Conservation (phyloP, 805 yeast species). For the Kuraishia ogatae region DNA sequence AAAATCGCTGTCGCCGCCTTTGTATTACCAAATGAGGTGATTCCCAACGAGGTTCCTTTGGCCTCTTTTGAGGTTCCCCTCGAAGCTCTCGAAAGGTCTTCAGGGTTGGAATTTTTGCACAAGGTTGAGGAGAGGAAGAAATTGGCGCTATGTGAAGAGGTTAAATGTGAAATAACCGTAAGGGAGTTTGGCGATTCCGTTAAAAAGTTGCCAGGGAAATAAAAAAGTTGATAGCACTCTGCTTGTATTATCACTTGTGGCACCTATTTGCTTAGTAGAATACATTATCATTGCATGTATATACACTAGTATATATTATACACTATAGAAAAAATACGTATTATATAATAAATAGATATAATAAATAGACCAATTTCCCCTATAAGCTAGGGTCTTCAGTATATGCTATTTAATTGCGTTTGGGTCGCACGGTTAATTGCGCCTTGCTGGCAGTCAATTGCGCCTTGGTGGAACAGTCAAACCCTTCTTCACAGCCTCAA, state of each 20-base stretch:
- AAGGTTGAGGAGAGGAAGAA: slow-evolving; percentile 49
- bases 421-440: too few relatives aligned
- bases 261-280: too few relatives aligned
- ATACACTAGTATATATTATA: too few relatives aligned
- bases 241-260: too few relatives aligned
- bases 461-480: slow-evolving; percentile 11
- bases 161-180: slow-evolving; percentile 69
- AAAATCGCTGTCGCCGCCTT: slow-evolving; percentile 80
- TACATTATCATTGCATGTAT: too few relatives aligned
- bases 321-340: too few relatives aligned
- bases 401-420: too few relatives aligned
- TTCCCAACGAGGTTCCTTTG: slow-evolving; percentile 63
- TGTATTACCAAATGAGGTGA: slow-evolving; percentile 83
- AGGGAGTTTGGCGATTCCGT: slow-evolving; percentile 60
- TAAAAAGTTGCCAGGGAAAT: slow-evolving; percentile 12
- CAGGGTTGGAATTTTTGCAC: slow-evolving; percentile 77
- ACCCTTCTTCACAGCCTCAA: slow-evolving; percentile 28
- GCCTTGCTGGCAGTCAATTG: too few relatives aligned
- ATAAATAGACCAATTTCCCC: too few relatives aligned
- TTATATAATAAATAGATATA: too few relatives aligned
- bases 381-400: too few relatives aligned
- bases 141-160: slow-evolving; percentile 70
- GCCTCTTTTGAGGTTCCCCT: slow-evolving; percentile 78
- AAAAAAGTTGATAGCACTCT: too few relatives aligned
- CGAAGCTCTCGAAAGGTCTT: slow-evolving; percentile 78